Evolutionary conservation across 2,329 filamentous ascomycete species (phyloP), one percentile per base, ranked within the genome.

Genomic region (Arthroderma uncinatum): DNA sequence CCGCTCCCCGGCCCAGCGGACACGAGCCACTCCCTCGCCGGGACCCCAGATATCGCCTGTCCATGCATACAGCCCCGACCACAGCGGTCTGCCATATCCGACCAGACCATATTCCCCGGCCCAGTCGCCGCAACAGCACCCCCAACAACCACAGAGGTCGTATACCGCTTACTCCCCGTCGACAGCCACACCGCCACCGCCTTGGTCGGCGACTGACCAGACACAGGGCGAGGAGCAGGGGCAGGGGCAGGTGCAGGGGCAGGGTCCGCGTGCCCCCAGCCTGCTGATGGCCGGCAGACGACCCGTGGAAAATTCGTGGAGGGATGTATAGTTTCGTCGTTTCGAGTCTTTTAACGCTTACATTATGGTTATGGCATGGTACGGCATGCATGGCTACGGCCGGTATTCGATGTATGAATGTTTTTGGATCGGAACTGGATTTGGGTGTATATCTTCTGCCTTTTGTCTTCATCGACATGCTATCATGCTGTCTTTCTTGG

Each of bases 251-350:
- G n/a, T n/a, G 33, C 33, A 34, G 6, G 55, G 59, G 7, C 55
- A 61, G 33, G 42, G 55, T 16, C 50, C 50, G 16, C 55, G 47
- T 2, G 54, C 60, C 8, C 60, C 60, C 3, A 44, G 42, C 28
- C 25, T 54, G 53, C 36, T 62, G 39, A 58, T 60, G 33, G 55
- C 40, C 4, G 61, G 61, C 21, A 50, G 61, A 19, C 58, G 54
- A 42, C 59, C 59, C 3, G 60, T 58, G n/a, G 53, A 54, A n/a
- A 59, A 59, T 47, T 60, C 59, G 28, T 60, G 53, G 55, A 54
- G 54, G 36, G 59, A 61, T 53, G 59, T 61, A 10, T 61, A 55
- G 28, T 28, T 30, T 40, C 16, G 14, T n/a, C 37, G 7, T 21
- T 10, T 40, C 5, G 16, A 8, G 3, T 40, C 8, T 40, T 40